phyloP scores from a whole-genome alignment of 2,329 filamentous ascomycete species.

The Colletotrichum destructivum region DNA sequence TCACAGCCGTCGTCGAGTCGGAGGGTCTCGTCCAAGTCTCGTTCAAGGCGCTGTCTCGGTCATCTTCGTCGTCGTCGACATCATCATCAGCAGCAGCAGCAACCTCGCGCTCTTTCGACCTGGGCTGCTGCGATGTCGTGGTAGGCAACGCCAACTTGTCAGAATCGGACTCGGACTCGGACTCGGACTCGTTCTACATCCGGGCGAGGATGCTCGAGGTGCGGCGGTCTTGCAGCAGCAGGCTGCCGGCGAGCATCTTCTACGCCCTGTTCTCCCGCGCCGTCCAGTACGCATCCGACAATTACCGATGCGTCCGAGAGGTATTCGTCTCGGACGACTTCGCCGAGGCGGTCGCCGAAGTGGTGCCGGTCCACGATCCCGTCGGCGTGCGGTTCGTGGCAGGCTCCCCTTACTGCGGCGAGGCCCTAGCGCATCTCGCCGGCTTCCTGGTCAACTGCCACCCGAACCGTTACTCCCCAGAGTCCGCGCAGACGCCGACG shows the following conservation, averaged over 20 bases:
- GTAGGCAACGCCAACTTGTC: not conserved
- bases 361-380: not conserved
- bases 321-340: constrained; percentile 22
- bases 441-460: constrained; percentile 17
- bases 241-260: constrained; percentile 18
- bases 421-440: constrained; percentile 6
- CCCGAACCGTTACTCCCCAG: not conserved
- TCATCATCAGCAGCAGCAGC: not conserved
- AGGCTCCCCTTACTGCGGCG: constrained; percentile 18
- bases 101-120: not conserved
- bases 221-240: not conserved
- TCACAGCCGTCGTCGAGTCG: constrained; percentile 7
- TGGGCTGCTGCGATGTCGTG: not conserved
- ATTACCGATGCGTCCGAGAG: not conserved
- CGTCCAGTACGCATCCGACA: constrained; percentile 2
- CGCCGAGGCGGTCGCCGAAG: constrained; percentile 15
- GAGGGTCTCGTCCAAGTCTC: not conserved
- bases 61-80: not conserved
- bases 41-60: constrained; percentile 5
- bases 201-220: constrained; percentile 13
- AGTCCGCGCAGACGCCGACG: not conserved
- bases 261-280: constrained; percentile 13
- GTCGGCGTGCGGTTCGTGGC: not conserved
- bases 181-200: constrained; percentile 14
- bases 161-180: not conserved